These are phyloP conservation scores for Yarrowia keelungensis DNA, from an alignment of 805 yeast genomes.

Conservation along the genomic window DNA sequence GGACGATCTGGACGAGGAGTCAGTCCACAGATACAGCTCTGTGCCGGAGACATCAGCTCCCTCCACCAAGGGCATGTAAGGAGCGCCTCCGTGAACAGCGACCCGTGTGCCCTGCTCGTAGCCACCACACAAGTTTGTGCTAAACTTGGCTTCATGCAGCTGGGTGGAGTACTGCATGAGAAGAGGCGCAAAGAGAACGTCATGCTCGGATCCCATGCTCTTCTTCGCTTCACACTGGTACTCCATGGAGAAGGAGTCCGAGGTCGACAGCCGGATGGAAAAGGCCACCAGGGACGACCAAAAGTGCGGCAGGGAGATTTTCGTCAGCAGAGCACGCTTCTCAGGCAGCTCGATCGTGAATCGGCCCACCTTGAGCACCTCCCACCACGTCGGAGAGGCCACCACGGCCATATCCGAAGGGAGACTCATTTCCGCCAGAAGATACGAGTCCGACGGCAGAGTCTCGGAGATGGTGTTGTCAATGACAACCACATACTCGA, in stretches of 20 bases:
- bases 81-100: slow-evolving; percentile 71
- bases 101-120: slow-evolving; percentile 43
- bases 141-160: slow-evolving; percentile 30
- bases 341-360: slow-evolving; percentile 18
- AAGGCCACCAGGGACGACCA: slow-evolving; percentile 37
- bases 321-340: slow-evolving; percentile 15
- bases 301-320: slow-evolving; percentile 20
- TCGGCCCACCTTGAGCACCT: slow-evolving; percentile 21
- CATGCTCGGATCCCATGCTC: slow-evolving; percentile 35
- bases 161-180: slow-evolving; percentile 31
- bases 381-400: slow-evolving; percentile 5
- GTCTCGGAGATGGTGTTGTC: slow-evolving; percentile 7
- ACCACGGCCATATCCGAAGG: slow-evolving; percentile 7
- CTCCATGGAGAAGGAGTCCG: slow-evolving; percentile 38
- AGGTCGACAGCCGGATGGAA: slow-evolving; percentile 18
- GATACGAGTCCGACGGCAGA: slow-evolving; percentile 4
- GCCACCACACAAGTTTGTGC: slow-evolving; percentile 10
- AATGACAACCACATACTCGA: slow-evolving; percentile 25
- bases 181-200: slow-evolving; percentile 33
- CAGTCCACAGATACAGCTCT: slow-evolving; percentile 46
- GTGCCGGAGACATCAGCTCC: slow-evolving; percentile 40
- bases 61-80: slow-evolving; percentile 62
- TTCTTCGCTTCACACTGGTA: slow-evolving; percentile 36
- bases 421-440: slow-evolving; percentile 12
- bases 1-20: slow-evolving; percentile 21